Base-by-base conservation (phyloP, 2,329 filamentous ascomycete genomes). In the Lojkania enalia region DNA sequence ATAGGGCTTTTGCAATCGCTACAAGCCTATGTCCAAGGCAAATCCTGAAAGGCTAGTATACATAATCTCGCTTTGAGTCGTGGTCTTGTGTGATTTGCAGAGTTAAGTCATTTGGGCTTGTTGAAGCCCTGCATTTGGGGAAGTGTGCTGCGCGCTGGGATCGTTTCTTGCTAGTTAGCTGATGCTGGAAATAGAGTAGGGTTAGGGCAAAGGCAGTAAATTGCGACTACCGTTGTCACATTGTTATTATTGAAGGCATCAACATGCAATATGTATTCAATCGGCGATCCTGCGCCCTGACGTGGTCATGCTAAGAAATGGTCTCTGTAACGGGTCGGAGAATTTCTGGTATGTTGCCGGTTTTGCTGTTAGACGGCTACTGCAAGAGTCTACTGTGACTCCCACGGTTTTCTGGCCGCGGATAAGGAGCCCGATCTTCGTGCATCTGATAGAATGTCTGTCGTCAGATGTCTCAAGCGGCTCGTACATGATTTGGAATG, bases 31-130 rank as follows among this genome's bases (percentile, higher is more conserved):
- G 7, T 33, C 14, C 30, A 9, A 12, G 30, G 14, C 30, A 16
- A 6, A 33, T 6, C 7, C 6, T 6, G 30, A 9, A 16, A 9
- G 7, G 7, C 14, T 15, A 15, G 6, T 9, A 33, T 9, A 6
- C 7, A 20, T 41, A 27, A 11, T 5, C 11, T 11, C 5, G 5
- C 7, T 18, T 32, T 19, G 38, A 41, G 27, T 41, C 38, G 38
- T 41, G 38, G 38, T 20, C 5, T 19, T 20, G 38, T 41, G 23
- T 41, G 38, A 41, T 41, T 41, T 41, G 38, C 38, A 32, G 25
- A 41, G n/a, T n/a, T n/a, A 12, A 33, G 30, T 6, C 11, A 11
- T 33, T 16, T 9, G 7, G 14, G 7, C 30, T 27, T 27, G n/a
- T n/a, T 27, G 7, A n/a, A 9, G 23, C 23, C n/a, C 23, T 7